These are phyloP conservation scores for Takashimella koratensis DNA, from an alignment of 1,284 basidiomycete genomes.

Conservation along the genomic window DNA sequence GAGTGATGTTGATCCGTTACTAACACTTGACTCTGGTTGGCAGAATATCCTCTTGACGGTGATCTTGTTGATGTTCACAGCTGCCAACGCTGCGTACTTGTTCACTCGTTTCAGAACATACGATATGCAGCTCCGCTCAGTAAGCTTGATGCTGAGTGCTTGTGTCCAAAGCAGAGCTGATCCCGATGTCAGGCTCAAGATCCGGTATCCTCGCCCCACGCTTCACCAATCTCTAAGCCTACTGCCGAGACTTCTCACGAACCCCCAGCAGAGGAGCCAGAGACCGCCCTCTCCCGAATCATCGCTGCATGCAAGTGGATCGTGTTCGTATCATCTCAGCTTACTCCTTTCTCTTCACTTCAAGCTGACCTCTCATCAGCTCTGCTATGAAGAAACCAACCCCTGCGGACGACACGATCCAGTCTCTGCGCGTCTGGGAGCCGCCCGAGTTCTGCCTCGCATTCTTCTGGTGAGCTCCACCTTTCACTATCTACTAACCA, in stretches of 20 bases:
- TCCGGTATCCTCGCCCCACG: slow-evolving; percentile 34
- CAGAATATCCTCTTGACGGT: slow-evolving; percentile 34
- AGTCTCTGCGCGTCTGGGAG: slow-evolving; percentile 46
- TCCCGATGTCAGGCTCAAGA: slow-evolving; percentile 24
- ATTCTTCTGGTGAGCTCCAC: slow-evolving; percentile 43
- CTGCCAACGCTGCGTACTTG: slow-evolving; percentile 38
- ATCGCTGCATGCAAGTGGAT: neutral
- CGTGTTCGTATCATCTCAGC: neutral
- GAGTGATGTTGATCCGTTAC: neutral
- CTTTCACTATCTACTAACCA: neutral
- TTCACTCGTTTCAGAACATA: slow-evolving; percentile 42
- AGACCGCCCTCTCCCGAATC: neutral
- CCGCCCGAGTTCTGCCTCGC: slow-evolving; percentile 46
- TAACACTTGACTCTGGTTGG: neutral
- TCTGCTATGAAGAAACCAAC: neutral
- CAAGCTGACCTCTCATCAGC: neutral
- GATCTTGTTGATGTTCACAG: slow-evolving; percentile 24
- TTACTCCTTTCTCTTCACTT: neutral
- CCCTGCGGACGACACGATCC: slow-evolving; percentile 32
- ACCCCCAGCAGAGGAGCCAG: neutral
- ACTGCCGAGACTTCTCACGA: too few species aligned
- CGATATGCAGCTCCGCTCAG: slow-evolving; percentile 43
- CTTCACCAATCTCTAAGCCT: slow-evolving; percentile 33
- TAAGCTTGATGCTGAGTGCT: slow-evolving; percentile 17
- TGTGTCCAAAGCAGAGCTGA: neutral